Base-by-base conservation (phyloP, 2,329 filamentous ascomycete genomes). In the Grosmannia penicillata region DNA sequence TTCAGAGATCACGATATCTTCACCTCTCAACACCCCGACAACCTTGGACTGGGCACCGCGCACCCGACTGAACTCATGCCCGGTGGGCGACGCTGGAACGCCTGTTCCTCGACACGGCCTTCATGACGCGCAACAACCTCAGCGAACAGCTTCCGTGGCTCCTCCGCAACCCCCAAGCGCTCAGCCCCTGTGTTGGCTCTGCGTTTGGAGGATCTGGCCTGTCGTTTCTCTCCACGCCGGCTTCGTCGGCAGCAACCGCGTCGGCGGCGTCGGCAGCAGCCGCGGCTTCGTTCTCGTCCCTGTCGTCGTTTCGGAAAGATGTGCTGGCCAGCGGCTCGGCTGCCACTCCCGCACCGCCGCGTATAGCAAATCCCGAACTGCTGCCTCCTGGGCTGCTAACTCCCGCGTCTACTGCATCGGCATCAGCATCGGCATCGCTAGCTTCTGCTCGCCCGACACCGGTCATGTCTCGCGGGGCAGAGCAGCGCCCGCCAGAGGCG, bases 51-150 rank as follows among this genome's bases (percentile, higher is more conserved):
- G 6, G 14, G 7, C 13, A 6, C 18, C 22, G 17, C 32, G 17
- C 18, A 14, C 31, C 17, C 21, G n/a, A 25, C 19, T 30, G n/a
- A 22, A n/a, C 47, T 39, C 42, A 53, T 53, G 52, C 40, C 40
- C 40, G 43, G 25, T 43, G 36, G 39, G 37, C 41, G 37, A 43
- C 34, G 33, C 37, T 45, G 54, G 57, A 54, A 58, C 55, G 28
- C 37, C 38, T 36, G 33, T 47, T 44, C 55, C 53, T 57, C 51
- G 53, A 52, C 52, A 40, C 56, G 56, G 62, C 52, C 61, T 68
- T 66, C 60, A 75, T 75, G 71, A 75, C 71, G 60, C 68, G 66
- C 53, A 73, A 75, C 58, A 75, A 75, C 51, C 62, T 75, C 43
- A 54, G 57, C 48, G 63, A 70, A 51, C 68, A 75, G 53, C 57